Base-by-base conservation (phyloP, 345 rosid species). In the Cardiospermum halicacabum region DNA sequence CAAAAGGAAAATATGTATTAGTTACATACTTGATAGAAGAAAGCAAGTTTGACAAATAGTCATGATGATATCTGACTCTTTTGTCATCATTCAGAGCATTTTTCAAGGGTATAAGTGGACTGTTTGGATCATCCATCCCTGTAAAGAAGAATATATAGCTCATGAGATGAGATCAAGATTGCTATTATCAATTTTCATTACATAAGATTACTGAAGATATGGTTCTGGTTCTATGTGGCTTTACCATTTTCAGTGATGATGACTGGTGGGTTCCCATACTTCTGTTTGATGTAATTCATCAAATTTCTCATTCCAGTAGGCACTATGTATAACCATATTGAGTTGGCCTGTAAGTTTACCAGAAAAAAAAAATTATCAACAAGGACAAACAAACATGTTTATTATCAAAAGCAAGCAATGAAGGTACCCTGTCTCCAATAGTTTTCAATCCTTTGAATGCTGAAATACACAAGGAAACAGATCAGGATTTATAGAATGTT, bases 91-190 rank as follows among this genome's bases (percentile, higher is more conserved):
- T 87, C 8, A 88, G 70, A 62, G 96, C 91, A 22, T 79, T 76
- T 78, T 86, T 78, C 7, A 72, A 49, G 50, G 89, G 25, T 19
- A 28, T 89, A 3, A 86, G 45, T 15, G 24, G 47, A 36, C 11
- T 74, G 71, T 89, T 91, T 31, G 92, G 64, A 61, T 94, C 99
- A 58, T 94, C 99, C 94, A 90, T 88, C 58, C 99, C 99, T 94
- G 81, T n/a, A 65, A 39, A 39, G 12, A 39, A 49, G 56, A 16
- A 54, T 10, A 18, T 60, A 53, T 31, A 16, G 34, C 49, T 63
- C 32, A 50, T 49, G 10, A 43, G 53, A 16, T n/a, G n/a, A n/a
- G n/a, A n/a, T n/a, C n/a, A n/a, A n/a, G n/a, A 49, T 49, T 18
- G 25, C 4, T 49, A 26, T 34, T 1, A 0, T 11, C 6, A 34